Percentiles rank a stretch among this genome's conserved stretches.
phyloP scores from a whole-genome alignment of 2,329 filamentous ascomycete genomes.

The Cercospora janseana region DNA sequence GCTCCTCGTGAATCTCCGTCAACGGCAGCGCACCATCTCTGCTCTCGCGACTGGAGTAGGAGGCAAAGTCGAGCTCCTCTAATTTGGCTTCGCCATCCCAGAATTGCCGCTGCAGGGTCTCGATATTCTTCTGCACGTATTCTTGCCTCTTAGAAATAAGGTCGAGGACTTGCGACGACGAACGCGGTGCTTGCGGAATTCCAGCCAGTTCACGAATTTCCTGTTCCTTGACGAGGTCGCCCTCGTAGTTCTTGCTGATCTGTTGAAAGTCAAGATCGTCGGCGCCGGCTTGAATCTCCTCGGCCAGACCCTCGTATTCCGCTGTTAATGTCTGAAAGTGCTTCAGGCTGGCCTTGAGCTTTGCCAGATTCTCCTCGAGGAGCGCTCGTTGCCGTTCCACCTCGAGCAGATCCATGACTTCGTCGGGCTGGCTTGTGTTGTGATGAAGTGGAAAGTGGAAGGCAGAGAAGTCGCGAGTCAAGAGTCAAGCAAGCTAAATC shows the following conservation, averaged over 20 bases:
- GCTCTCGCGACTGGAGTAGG: conserved; percentile 41
- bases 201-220: conserved; percentile 58
- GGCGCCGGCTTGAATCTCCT: conserved; percentile 65
- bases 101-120: conserved; percentile 70
- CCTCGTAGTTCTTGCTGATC: conserved; percentile 60
- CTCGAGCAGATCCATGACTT: conserved; percentile 53
- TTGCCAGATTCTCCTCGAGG: conserved; percentile 72
- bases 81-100: conserved; percentile 67
- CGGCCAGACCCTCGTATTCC: conserved; percentile 86
- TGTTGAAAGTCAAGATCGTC: conserved; percentile 27
- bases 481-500: background rate
- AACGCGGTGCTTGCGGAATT: conserved; percentile 48
- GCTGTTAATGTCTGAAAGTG: conserved; percentile 91
- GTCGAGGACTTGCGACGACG: conserved; percentile 62
- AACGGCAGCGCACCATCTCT: conserved; percentile 65
- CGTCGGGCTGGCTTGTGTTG: background rate
- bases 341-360: conserved; percentile 71
- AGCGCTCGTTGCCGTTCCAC: conserved; percentile 72
- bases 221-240: conserved; percentile 62
- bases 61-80: conserved; percentile 52
- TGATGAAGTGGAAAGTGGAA: conserved; percentile 7
- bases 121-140: conserved; percentile 81
- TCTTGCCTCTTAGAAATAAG: conserved; percentile 75
- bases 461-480: conserved; percentile 7
- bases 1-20: conserved; percentile 86